phyloP scores from a whole-genome alignment of 1,284 basidiomycete species.

The Mycosarcoma mackinlayi region DNA sequence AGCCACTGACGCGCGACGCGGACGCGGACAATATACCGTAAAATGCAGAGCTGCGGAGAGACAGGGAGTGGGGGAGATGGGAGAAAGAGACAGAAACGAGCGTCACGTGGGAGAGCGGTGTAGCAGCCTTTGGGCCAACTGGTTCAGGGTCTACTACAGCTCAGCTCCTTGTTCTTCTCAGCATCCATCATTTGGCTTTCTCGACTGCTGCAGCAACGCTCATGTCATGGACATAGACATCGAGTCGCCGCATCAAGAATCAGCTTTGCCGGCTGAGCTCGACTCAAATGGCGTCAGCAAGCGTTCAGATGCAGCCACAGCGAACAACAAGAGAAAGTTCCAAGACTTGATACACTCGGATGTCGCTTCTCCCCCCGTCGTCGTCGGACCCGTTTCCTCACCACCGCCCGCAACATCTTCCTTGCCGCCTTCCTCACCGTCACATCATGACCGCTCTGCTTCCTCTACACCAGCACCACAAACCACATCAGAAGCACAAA shows the following conservation, averaged over 20 bases:
- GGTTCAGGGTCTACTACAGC: slow-evolving; percentile 3
- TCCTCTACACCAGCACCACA: slow-evolving; percentile 30
- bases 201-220: background rate
- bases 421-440: slow-evolving; percentile 3
- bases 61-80: too few species aligned
- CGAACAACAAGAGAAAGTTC: slow-evolving; percentile 33
- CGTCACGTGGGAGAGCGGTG: slow-evolving; percentile 18
- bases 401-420: slow-evolving; percentile 14
- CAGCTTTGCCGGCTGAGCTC: background rate
- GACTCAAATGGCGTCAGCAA: background rate
- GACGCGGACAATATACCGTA: background rate
- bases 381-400: slow-evolving; percentile 7
- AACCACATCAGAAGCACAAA: slow-evolving; percentile 28
- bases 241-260: background rate
- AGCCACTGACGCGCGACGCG: slow-evolving; percentile 32
- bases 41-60: slow-evolving; percentile 7
- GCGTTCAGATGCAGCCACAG: background rate
- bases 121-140: background rate
- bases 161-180: background rate
- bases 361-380: background rate
- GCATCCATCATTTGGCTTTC: background rate
- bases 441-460: slow-evolving; percentile 15
- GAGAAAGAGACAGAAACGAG: too few species aligned
- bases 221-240: slow-evolving; percentile 30
- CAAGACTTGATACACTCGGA: slow-evolving; percentile 22